Evolutionary conservation across 2,329 filamentous ascomycete species (phyloP), one percentile per base, ranked within the genome.

Genomic region (Diaporthe amygdali): DNA sequence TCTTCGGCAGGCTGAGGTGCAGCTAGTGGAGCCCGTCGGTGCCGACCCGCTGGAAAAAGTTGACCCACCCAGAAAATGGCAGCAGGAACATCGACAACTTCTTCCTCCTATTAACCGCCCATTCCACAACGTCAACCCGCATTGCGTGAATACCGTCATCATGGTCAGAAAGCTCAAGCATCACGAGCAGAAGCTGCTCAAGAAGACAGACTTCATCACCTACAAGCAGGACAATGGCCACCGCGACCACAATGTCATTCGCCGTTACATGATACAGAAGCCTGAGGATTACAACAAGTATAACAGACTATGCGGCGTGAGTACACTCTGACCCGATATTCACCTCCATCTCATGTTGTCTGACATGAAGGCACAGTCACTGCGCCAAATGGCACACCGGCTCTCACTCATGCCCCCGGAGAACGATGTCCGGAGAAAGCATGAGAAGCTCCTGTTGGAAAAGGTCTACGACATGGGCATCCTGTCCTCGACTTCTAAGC

Each of bases 141-240:
- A 20, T 22, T 32, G 30, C 37, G 20, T 15, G 56, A 51, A 51
- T 66, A 32, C 49, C 44, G 71, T 55, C 80, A 88, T 76, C 30
- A 98, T 98, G 96, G 94, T 97, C 76, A 93, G 96, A 77, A 95
- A 97, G 86, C 91, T 99, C 80, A 98, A 98, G 85, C 90, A 97
- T 84, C 96, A 98, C 84, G 96, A 99, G 91, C 91, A 96, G 81
- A 97, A 96, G 88, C 93, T 98, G 80, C 90, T 98, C 78, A 96
- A 96, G 80, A 90, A 89, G 82, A 95, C 96, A 83, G 95, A 99
- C 85, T 97, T 99, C 84, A 92, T 95, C 81, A 96, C 93, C 79
- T 97, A 96, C 88, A 96, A 96, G 83, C 91, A 91, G 79, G 95
- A 98, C 84, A 90, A 92, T 79, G 88, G 90, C 77, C 96, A 99